Evolutionary conservation across 768 basidiomycete genomes (phyloP), one percentile per base, ranked within the genome.

Genomic region (Leccinum arenicola): DNA sequence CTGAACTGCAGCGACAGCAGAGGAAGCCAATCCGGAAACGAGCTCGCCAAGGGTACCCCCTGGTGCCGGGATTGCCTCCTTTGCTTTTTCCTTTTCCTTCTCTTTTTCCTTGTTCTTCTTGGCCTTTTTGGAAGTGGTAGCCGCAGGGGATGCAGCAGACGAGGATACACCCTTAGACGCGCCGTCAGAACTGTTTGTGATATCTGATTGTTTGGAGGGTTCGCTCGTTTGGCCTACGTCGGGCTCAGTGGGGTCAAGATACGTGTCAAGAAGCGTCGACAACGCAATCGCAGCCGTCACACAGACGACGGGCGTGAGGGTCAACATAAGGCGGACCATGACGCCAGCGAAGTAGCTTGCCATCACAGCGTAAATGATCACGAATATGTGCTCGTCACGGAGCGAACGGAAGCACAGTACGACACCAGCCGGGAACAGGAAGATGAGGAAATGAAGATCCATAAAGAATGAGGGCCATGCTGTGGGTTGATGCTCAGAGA

Each of bases 401-500:
- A 99, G 82, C 68, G 95, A 83, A 60, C 85, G 86, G 92, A 98
- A 98, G 76, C 94, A 97, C 50, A 97, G 77, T 68, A 91, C 79
- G 38, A 98, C 93, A 64, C 97, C 97, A 17, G 94, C 96, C 3
- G 97, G 97, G 86, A 99, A 99, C 53, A 95, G 77, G 84, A 95
- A 98, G 63, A 98, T 90, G 70, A 99, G 87, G 83, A 98, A 89
- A 68, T 97, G 91, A 56, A 99, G 87, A 73, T 99, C 97, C 89
- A 98, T 98, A 80, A 96, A 98, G 83, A 98, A 98, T 2, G 97
- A 90, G 10, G 97, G 96, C 97, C 97, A 99, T 38, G 97, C 97
- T 6, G 97, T 98, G 17, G 97, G 97, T 72, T 99, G 97, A 77
- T 99, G 97, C 77, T 98, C 97, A 19, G 95, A 97, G 38, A 99